Percentiles rank a stretch among this genome's conserved stretches.
Conservation (phyloP, 176 grass and related monocot genomes). For the Hyparrhenia diplandra region DNA sequence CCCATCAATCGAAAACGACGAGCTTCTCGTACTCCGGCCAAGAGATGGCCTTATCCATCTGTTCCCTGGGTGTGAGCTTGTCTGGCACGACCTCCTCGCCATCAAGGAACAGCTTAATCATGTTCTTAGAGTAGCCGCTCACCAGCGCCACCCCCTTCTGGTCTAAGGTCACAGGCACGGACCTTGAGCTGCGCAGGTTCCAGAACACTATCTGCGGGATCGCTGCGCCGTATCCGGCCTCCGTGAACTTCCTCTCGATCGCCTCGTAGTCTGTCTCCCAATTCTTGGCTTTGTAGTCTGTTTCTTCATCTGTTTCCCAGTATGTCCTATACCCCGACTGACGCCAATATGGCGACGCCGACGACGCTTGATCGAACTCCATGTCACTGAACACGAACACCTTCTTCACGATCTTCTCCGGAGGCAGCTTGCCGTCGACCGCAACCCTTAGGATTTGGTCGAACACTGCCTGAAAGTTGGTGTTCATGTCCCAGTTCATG, state of each 20-base stretch:
- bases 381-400: slow-evolving; percentile 90
- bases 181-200: slow-evolving; percentile 54
- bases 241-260: slow-evolving; percentile 45
- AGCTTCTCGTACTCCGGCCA: too few species aligned
- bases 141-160: slow-evolving; percentile 71
- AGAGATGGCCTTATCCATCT: too few species aligned
- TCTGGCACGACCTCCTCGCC: too few species aligned
- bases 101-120: slow-evolving; percentile 64
- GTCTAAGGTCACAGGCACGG: slow-evolving; percentile 35
- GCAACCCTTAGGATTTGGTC: slow-evolving; percentile 3
- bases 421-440: slow-evolving; percentile 3
- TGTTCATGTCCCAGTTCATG: slow-evolving; percentile 46
- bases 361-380: slow-evolving; percentile 78
- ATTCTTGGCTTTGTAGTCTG: too few species aligned
- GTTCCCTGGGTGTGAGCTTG: too few species aligned
- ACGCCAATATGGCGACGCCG: too few species aligned
- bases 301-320: too few species aligned
- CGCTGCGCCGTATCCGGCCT: slow-evolving; percentile 50
- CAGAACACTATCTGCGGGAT: slow-evolving; percentile 73
- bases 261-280: slow-evolving; percentile 88
- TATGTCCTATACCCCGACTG: too few species aligned
- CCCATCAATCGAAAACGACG: too few species aligned
- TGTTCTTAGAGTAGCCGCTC: slow-evolving; percentile 74
- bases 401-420: slow-evolving; percentile 55
- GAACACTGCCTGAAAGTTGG: slow-evolving; percentile 54